Evolutionary conservation across 2,329 filamentous ascomycete genomes (phyloP).

Genomic region (Didymella keratinophila): DNA sequence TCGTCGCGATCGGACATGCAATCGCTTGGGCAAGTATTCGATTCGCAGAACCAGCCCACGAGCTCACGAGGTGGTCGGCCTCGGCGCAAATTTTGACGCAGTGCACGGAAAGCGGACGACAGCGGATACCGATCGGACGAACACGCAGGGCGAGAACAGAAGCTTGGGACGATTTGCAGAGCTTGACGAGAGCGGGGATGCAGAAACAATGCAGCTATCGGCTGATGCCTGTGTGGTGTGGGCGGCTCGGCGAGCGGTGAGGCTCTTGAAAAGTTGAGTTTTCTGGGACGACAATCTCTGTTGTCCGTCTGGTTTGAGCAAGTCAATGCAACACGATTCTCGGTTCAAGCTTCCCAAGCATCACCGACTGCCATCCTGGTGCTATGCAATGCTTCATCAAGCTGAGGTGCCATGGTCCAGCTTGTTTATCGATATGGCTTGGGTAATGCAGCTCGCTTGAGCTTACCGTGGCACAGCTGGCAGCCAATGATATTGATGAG

Average conservation of each 20-base stretch:
- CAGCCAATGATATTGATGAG: conserved; percentile 2
- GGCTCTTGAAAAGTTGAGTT: conserved; percentile 5
- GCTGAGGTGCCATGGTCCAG: not conserved
- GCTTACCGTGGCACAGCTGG: conserved; percentile 6
- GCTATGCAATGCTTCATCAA: not conserved
- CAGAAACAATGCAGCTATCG: conserved; percentile 23
- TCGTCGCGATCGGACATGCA: conserved; percentile 8
- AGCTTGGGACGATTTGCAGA: conserved; percentile 17
- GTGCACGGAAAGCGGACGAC: conserved; percentile 22
- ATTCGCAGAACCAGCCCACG: conserved; percentile 24
- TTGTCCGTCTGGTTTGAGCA: conserved; percentile 1
- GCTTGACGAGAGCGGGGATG: conserved; percentile 20
- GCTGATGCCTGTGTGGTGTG: conserved; percentile 19
- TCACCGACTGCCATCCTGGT: conserved; percentile 2
- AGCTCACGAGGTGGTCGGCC: conserved; percentile 21
- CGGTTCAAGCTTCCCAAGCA: conserved; percentile 20
- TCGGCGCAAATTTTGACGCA: conserved; percentile 25
- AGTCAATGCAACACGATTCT: conserved; percentile 2
- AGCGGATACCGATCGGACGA: conserved; percentile 19
- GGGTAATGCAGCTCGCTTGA: conserved; percentile 11
- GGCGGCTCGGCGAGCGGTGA: conserved; percentile 24
- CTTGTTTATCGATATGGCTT: conserved; percentile 1
- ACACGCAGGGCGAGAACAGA: conserved; percentile 16
- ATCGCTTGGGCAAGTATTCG: conserved; percentile 10
- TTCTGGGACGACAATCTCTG: conserved; percentile 9